Conservation (phyloP, 2,329 filamentous ascomycete species). For the Cytospora piceae region DNA sequence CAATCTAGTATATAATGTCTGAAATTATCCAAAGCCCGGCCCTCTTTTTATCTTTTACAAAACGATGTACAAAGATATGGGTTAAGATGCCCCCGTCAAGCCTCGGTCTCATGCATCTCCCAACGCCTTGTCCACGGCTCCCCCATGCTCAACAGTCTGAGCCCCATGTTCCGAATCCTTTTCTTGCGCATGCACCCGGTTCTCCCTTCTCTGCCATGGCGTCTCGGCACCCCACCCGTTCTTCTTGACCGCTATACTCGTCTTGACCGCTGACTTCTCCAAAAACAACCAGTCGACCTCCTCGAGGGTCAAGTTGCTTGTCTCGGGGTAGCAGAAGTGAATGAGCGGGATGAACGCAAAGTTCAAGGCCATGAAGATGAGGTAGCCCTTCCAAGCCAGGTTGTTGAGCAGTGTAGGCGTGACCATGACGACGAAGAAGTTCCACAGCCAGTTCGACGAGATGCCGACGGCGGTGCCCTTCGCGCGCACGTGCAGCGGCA, state of each 20-base stretch:
- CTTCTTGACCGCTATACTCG: constrained; percentile 24
- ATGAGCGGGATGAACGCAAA: constrained; percentile 47
- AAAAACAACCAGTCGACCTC: constrained; percentile 55
- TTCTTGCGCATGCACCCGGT: constrained; percentile 13
- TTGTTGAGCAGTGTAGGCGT: constrained; percentile 53
- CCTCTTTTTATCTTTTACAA: not conserved
- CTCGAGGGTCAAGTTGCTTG: constrained; percentile 51
- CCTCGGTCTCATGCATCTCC: not conserved
- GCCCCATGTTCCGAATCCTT: not conserved
- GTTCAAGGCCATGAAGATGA: constrained; percentile 56
- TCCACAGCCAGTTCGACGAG: constrained; percentile 43
- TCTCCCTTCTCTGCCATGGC: constrained; percentile 28
- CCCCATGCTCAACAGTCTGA: constrained; percentile 6
- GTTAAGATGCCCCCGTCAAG: not conserved
- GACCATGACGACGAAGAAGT: constrained; percentile 50
- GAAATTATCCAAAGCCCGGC: too few species aligned
- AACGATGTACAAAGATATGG: not conserved
- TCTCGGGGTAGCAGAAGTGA: constrained; percentile 57
- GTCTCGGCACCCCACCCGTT: constrained; percentile 27
- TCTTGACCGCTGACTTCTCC: constrained; percentile 29
- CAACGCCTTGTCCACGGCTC: too few species aligned
- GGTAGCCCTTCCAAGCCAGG: constrained; percentile 54
- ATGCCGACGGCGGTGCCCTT: constrained; percentile 41
- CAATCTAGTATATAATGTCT: too few species aligned
- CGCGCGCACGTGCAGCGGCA: constrained; percentile 40